Conservation (phyloP, 140 eudicot genomes). For the Ambrosia hybrid region DNA sequence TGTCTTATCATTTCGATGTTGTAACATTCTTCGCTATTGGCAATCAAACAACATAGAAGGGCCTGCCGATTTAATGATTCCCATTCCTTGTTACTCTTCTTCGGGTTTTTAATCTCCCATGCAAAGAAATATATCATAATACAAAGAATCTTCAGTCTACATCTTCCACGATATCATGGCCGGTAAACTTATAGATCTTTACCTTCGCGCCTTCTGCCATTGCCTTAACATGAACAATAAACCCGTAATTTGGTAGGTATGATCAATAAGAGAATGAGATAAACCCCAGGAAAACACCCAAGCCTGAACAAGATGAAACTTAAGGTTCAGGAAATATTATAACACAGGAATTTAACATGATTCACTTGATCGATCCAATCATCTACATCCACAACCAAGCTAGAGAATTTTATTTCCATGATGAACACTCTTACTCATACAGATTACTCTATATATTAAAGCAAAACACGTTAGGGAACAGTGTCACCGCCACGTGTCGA, state of each 20-base stretch:
- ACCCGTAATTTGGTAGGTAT: neutral
- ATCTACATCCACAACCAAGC: neutral
- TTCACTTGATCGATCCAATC: neutral
- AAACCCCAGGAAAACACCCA: too few species aligned
- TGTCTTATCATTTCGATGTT: neutral
- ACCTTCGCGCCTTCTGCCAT: neutral
- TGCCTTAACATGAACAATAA: neutral
- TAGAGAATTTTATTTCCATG: neutral
- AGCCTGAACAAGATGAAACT: neutral
- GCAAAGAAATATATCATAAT: too few species aligned
- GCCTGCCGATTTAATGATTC: neutral
- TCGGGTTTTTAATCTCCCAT: neutral
- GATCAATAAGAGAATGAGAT: neutral
- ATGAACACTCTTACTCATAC: neutral
- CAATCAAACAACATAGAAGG: neutral
- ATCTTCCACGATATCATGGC: too few species aligned
- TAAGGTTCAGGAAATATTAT: neutral
- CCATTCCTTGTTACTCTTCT: neutral
- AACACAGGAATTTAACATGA: neutral
- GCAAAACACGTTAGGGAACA: too few species aligned
- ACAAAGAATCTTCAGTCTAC: too few species aligned
- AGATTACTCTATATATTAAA: too few species aligned
- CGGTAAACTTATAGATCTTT: too few species aligned
- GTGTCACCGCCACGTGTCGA: too few species aligned
- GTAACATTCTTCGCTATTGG: neutral